phyloP scores from a whole-genome alignment of 2,329 filamentous ascomycete species.

The Alternaria metachromatica region DNA sequence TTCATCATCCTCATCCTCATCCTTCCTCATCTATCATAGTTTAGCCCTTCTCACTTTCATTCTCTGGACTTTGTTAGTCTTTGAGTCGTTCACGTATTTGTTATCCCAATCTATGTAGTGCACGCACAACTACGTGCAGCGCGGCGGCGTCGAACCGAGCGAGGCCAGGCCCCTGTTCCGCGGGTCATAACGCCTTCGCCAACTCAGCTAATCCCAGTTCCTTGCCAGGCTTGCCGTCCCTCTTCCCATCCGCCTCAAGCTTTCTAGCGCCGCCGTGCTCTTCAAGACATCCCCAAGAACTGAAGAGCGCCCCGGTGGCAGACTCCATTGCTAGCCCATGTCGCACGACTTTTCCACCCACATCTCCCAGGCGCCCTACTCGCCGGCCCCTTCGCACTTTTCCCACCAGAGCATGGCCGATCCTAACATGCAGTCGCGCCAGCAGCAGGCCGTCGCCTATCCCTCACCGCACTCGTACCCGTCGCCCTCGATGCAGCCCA shows the following conservation, averaged over 20 bases:
- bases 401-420: slow-evolving; percentile 45
- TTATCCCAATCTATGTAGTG: not conserved
- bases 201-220: slow-evolving; percentile 30
- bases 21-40: not conserved
- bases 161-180: slow-evolving; percentile 23
- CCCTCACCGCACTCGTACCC: slow-evolving; percentile 58
- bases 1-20: not conserved
- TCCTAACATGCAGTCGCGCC: slow-evolving; percentile 38
- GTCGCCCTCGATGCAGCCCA: slow-evolving; percentile 57
- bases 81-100: not conserved
- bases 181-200: slow-evolving; percentile 28
- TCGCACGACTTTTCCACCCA: slow-evolving; percentile 42
- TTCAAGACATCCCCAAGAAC: slow-evolving; percentile 17
- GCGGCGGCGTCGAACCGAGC: slow-evolving; percentile 23
- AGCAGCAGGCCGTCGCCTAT: slow-evolving; percentile 47
- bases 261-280: slow-evolving; percentile 22
- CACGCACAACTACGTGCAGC: slow-evolving; percentile 20
- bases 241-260: slow-evolving; percentile 18
- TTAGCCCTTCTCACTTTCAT: not conserved
- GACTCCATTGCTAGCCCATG: slow-evolving; percentile 40
- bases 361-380: slow-evolving; percentile 36
- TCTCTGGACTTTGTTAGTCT: not conserved
- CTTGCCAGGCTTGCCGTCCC: slow-evolving; percentile 15
- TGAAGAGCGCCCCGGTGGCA: slow-evolving; percentile 32
- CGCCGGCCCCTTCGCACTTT: slow-evolving; percentile 43